Percentiles rank a stretch among this genome's conserved stretches.
Conservation (phyloP, 2,329 filamentous ascomycete genomes). For the Anisogramma anomala region DNA sequence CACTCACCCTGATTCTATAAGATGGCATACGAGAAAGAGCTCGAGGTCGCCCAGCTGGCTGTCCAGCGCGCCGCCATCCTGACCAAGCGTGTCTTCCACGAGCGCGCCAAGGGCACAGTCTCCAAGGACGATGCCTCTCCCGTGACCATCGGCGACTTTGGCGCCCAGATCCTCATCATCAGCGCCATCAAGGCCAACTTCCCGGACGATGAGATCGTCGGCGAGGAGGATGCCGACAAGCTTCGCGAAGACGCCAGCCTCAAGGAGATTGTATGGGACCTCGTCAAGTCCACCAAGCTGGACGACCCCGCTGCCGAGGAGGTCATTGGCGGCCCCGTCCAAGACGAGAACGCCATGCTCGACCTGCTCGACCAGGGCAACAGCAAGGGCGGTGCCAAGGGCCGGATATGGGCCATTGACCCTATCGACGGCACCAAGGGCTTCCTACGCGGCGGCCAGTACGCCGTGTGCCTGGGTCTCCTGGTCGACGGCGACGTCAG, state of each 20-base stretch:
- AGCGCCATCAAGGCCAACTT: slow-evolving; percentile 80
- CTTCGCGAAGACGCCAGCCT: slow-evolving; percentile 61
- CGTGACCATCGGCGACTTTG: slow-evolving; percentile 96
- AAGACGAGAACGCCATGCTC: slow-evolving; percentile 54
- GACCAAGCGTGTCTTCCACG: slow-evolving; percentile 48
- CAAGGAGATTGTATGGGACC: slow-evolving; percentile 68
- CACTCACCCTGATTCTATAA: slow-evolving; percentile 18
- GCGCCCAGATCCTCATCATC: slow-evolving; percentile 93
- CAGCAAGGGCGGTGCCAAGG: slow-evolving; percentile 58
- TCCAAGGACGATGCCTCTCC: slow-evolving; percentile 93
- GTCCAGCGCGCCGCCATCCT: slow-evolving; percentile 62
- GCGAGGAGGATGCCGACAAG: slow-evolving; percentile 81
- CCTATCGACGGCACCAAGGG: slow-evolving; percentile 98
- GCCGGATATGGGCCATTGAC: slow-evolving; percentile 90
- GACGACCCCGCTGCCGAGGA: slow-evolving; percentile 53
- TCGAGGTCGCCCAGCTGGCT: slow-evolving; percentile 73
- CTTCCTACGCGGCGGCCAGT: slow-evolving; percentile 90
- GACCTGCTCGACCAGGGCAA: slow-evolving; percentile 52
- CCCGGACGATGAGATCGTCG: slow-evolving; percentile 81
- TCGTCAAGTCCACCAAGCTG: slow-evolving; percentile 63
- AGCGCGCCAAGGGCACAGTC: slow-evolving; percentile 87
- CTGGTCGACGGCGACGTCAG: slow-evolving; percentile 90
- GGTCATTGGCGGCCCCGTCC: slow-evolving; percentile 54
- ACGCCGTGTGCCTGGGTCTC: slow-evolving; percentile 85
- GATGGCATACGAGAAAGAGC: slow-evolving; percentile 65